Evolutionary conservation across 305 asterid genomes (phyloP).

Genomic region (Fraxinus floribunda): DNA sequence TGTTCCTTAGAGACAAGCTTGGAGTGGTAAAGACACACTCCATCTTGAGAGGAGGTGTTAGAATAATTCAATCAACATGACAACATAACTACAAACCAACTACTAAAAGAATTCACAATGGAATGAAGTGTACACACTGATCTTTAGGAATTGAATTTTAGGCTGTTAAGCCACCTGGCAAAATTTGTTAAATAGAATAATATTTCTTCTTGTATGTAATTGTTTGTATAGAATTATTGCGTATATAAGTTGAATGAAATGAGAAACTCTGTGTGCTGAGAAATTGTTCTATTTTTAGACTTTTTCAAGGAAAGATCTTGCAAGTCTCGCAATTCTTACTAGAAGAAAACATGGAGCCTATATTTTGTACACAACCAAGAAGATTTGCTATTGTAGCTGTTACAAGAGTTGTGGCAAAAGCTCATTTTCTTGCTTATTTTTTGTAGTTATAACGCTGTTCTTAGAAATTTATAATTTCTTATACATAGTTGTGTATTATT

Average conservation of each 20-base stretch:
- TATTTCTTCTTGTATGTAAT: background rate
- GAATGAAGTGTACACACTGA: background rate
- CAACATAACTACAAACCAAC: background rate
- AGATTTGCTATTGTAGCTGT: conserved; percentile 99
- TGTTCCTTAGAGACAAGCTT: too few relatives aligned
- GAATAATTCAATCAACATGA: too few relatives aligned
- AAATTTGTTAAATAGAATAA: too few relatives aligned
- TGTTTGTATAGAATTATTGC: background rate
- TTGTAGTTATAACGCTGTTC: too few relatives aligned
- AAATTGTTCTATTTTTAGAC: background rate
- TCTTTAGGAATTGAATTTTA: too few relatives aligned
- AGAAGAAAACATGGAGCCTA: conserved; percentile 73
- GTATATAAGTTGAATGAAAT: background rate
- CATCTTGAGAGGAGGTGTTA: too few relatives aligned
- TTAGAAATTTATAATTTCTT: too few relatives aligned
- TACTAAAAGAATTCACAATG: background rate
- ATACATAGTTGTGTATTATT: background rate
- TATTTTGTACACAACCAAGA: conserved; percentile 92
- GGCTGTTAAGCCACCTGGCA: background rate
- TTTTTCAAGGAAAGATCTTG: conserved; percentile 79
- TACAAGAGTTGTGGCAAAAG: conserved; percentile 83
- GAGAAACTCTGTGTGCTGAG: background rate
- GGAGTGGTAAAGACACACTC: too few relatives aligned
- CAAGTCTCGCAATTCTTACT: conserved; percentile 92
- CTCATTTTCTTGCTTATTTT: conserved; percentile 22